Evolutionary conservation across 306 rosid species (phyloP), one percentile per base, ranked within the genome.

Genomic region (Astragalus membranaceus): DNA sequence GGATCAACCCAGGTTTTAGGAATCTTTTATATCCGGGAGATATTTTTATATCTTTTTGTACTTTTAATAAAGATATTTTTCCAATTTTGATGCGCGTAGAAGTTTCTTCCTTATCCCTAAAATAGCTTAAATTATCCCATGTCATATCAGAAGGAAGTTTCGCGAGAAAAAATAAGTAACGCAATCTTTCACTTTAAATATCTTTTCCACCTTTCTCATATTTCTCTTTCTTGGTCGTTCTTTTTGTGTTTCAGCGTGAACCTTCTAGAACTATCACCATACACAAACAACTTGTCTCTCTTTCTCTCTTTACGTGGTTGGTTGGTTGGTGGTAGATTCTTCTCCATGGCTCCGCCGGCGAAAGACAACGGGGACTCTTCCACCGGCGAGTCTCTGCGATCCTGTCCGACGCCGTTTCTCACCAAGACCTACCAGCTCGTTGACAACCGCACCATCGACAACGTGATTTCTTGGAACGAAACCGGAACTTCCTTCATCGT

Each of bases 401-500:
- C 85, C 7, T 46, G 72, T 3, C 92, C 95, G 16, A 91, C 97
- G 10, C 97, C 97, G 47, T 91, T 95, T 54, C 70, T 94, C 62
- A 86, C 87, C 5, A 94, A 94, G 58, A 94, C 95, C 2, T 86
- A 69, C 42, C 86, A 85, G 60, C 87, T 94, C 17, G 97, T 94
- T 3, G 91, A 91, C 55, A 95, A 91, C 73, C 85, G 64, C 6
- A 5, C 84, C 8, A 78, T 83, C 17, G 85, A 94, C 55, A 95
- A 91, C 16, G 91, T 94, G 0, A 85, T 94, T 65, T 87, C 99
- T 0, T 94, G 98, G 98, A 88, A 83, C 86, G 85, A 87, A 15
- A 89, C 86, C 74, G 98, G 97, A 81, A 83, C 99, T 15, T 75
- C 91, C 63, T 94, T 94, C 81, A 58, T 94, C 76, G 96, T 91